These are phyloP conservation scores for Lichtheimia corymbifera DNA, from an alignment of 371 early-diverging fungal species.

Conservation along the genomic window DNA sequence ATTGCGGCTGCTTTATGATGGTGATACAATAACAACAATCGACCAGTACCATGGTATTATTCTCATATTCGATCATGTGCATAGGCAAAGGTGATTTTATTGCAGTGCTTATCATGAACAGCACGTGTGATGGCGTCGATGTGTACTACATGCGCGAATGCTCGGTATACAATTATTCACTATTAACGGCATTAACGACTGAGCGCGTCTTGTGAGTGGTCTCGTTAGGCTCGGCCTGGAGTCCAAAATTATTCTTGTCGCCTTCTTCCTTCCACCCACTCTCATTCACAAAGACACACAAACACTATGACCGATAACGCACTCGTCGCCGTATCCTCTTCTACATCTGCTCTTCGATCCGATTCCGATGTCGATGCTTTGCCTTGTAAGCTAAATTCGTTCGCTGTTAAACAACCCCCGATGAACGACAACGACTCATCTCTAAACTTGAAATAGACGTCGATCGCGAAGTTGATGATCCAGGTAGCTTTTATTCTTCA, in stretches of 20 bases:
- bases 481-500: conserved; percentile 14
- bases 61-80: no score
- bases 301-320: conserved; percentile 7
- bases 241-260: no score
- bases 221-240: background rate
- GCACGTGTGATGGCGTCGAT: no score
- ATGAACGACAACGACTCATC: background rate
- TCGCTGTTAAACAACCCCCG: background rate
- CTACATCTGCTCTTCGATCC: conserved; percentile 15
- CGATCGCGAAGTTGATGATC: conserved; percentile 46
- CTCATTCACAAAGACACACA: background rate
- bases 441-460: conserved; percentile 27
- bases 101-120: no score
- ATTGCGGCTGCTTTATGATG: no score
- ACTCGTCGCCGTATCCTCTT: conserved; percentile 3
- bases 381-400: conserved; percentile 32
- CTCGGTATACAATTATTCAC: no score
- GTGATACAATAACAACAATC: no score
- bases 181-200: no score
- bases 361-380: conserved; percentile 45
- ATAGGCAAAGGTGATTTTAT: no score
- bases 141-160: no score
- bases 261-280: background rate
- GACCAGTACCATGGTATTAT: no score
- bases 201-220: background rate